Conservation (phyloP, 2,329 filamentous ascomycete species). For the Massarina eburnea region DNA sequence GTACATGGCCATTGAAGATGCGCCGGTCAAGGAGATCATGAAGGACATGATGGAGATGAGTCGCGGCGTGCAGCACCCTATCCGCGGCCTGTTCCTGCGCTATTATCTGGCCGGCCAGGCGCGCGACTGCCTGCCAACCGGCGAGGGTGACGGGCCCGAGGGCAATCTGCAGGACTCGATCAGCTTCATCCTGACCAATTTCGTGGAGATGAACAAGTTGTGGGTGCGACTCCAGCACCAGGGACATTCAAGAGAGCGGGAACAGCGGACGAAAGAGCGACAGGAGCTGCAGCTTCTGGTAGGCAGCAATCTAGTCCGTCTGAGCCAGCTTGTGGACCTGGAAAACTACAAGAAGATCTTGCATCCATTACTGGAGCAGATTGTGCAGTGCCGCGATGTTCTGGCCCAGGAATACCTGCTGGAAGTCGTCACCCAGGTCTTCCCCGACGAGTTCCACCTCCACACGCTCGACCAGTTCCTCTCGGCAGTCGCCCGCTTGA, state of each 20-base stretch:
- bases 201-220: constrained; percentile 99
- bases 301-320: constrained; percentile 90
- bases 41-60: constrained; percentile 99
- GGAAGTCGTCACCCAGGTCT: constrained; percentile 98
- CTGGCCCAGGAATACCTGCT: constrained; percentile 95
- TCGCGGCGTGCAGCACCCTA: constrained; percentile 93
- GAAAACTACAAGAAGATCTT: constrained; percentile 94
- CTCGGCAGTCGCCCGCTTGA: constrained; percentile 86
- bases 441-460: constrained; percentile 96
- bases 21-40: constrained; percentile 99
- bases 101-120: constrained; percentile 97
- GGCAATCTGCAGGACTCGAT: constrained; percentile 97
- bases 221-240: constrained; percentile 98
- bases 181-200: constrained; percentile 97
- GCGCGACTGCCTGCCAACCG: constrained; percentile 80
- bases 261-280: constrained; percentile 89
- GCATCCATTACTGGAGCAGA: constrained; percentile 87
- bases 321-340: constrained; percentile 94
- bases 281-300: constrained; percentile 95
- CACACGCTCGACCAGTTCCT: constrained; percentile 96
- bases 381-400: constrained; percentile 96
- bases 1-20: constrained; percentile 98
- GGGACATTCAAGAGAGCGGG: constrained; percentile 90
- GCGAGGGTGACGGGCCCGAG: constrained; percentile 84
- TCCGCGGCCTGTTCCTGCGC: constrained; percentile 89